Conservation (phyloP, 352 stramenopile genomes). For the Hyphochytrium catenoides region DNA sequence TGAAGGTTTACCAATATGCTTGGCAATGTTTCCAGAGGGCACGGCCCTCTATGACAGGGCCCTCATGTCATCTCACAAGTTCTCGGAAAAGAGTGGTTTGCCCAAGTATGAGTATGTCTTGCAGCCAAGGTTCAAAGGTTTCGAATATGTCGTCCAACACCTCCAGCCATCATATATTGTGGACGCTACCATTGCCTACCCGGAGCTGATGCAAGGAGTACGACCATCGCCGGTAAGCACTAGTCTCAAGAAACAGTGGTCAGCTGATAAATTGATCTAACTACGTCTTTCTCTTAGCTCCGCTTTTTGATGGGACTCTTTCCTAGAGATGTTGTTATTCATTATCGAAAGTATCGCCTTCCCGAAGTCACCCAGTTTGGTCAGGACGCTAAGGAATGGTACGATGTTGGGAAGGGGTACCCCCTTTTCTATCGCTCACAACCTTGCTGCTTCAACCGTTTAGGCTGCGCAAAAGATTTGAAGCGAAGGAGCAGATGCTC, state of each 20-base stretch:
- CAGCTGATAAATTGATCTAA: too few species aligned
- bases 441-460: too few species aligned
- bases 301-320: conserved; percentile 32
- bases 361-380: conserved; percentile 13
- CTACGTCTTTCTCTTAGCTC: conserved; percentile 10
- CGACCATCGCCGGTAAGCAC: conserved; percentile 25
- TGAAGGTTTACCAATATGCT: conserved; percentile 18
- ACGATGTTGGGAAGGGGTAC: conserved; percentile 23
- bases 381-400: conserved; percentile 12
- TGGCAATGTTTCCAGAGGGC: conserved; percentile 50
- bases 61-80: conserved; percentile 27
- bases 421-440: not conserved
- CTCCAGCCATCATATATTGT: conserved; percentile 34
- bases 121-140: conserved; percentile 29
- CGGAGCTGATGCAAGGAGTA: conserved; percentile 32
- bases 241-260: too few species aligned
- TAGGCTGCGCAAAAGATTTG: conserved; percentile 19
- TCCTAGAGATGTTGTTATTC: conserved; percentile 37
- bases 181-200: conserved; percentile 44
- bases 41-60: conserved; percentile 39
- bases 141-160: conserved; percentile 32
- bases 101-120: conserved; percentile 33
- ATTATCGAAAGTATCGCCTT: conserved; percentile 27
- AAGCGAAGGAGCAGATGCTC: conserved; percentile 38
- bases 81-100: conserved; percentile 18